Base-by-base conservation (phyloP, 257 asterid genomes). In the Catharanthus roseus region DNA sequence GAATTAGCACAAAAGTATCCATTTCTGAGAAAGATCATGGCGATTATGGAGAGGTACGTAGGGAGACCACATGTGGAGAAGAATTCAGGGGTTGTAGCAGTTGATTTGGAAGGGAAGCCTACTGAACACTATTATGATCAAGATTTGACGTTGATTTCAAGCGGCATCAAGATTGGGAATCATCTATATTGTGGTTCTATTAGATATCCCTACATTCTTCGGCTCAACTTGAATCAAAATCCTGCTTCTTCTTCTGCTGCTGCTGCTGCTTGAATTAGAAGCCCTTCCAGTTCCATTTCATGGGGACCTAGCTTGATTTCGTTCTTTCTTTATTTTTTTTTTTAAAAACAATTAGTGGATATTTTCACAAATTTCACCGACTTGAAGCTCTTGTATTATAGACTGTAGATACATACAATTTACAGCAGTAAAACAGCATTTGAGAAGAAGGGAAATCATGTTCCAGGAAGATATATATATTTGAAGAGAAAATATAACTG, bases 91-190 rank as follows among this genome's bases (percentile, higher is more conserved):
- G 86, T 71, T 21, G 9, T 87, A 16, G 86, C 82, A 4, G 89
- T 89, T 49, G 92, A 93, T 83, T 77, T 87, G 83, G 87, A 86
- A 42, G 98, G 98, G 36, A 89, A 84, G 42, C 89, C 97, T 1
- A 50, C 24, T 0, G 92, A 86, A 57, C 87, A 82, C 28, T 93
- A 91, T 42, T 67, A 75, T 15, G 97, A 93, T 57, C 68, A 0
- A 0, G 69, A 50, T 9, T 33, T 76, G 63, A 54, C 71, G 12
- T 4, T 70, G 23, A 23, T 71, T 24, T 62, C 99, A 1, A 83
- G 82, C 4, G 86, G 85, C 39, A 75, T 75, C 50, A 89, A 85
- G 81, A 86, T 93, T 41, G 89, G 89, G 53, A 83, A 89, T 55
- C 77, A 89, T 75, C 58, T 93, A 39, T 89, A 87, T 72, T 68